Base-by-base conservation (phyloP, 2,329 filamentous ascomycete species). In the Cercospora citrullina region DNA sequence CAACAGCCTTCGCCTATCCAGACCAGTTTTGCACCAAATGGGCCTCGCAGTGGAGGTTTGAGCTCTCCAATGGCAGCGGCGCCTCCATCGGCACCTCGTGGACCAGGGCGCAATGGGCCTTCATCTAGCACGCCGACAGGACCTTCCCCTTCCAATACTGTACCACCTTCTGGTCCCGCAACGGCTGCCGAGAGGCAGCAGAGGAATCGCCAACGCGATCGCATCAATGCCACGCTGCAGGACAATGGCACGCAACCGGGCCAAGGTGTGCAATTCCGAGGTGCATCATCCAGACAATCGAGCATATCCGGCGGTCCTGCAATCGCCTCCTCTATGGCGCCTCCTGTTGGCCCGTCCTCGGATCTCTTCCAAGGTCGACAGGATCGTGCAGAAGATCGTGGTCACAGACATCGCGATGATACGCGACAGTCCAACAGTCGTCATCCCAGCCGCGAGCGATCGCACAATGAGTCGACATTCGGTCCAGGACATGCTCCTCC, bases 201-300 rank as follows among this genome's bases (percentile, higher is more conserved):
- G 26, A 67, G 63, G 33, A 69, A 74, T 26, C 62, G 75, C 45
- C 73, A 76, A 60, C 68, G 72, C 33, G 68, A 68, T 16, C 70
- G 70, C 53, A 74, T 77, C 72, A 75, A 75, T 59, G 70, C 74
- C n/a, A 70, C 73, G n/a, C 36, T 74, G 60, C 69, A 73, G 67
- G 65, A 70, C 23, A 58, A 67, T 36, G 71, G 63, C 21, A 65
- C 63, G 10, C 60, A 66, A 28, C 65, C 67, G 26, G 61, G 67
- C 28, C 74, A 75, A 68, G 71, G 73, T 55, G 72, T 76, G 18
- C 75, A 74, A 39, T 75, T 78, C 65, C 70, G 77, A 58, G 78
- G 77, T 10, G 77, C 76, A 33, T 72, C 74, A n/a, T 65, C 72
- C 63, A 62, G 74, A 12, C 74, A 74, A 64, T 64, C 68, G 62